Base-by-base conservation (phyloP, 2,329 filamentous ascomycete genomes). In the Fusarium newnesense region DNA sequence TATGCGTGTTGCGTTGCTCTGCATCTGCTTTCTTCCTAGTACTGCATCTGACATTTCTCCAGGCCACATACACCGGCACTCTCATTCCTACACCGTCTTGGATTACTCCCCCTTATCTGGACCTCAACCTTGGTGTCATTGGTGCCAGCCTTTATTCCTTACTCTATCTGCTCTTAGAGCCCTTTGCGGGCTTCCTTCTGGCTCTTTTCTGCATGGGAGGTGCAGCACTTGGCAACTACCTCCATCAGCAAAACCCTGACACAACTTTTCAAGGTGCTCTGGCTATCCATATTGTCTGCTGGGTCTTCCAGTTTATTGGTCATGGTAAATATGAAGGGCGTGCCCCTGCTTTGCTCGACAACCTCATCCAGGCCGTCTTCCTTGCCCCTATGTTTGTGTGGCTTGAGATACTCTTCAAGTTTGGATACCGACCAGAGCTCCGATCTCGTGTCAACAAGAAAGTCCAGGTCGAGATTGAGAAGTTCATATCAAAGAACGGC, bases 321-420 rank as follows among this genome's bases (percentile, higher is more conserved):
- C 96, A 99, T 79, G 95, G 95, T 42, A 90, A 88, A 57, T 98
- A 94, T 76, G 96, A 98, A 83, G 91, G 93, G 26, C 90, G 96
- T 59, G 94, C 95, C 6, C 96, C 96, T 12, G 96, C 95, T 9
- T 84, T 98, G 72, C 85, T 98, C 53, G 95, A 98, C 83, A 98
- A 98, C 79, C 84, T 98, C 46, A 87, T 97, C 53, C 96, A 98
- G 83, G 95, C 96, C 34, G 83, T 98, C 73, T 96, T 98, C 79
- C 87, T 98, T 30, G 96, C 96, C 1, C 96, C 96, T 13, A 92
- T 99, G 79, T 99, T 98, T 77, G 96, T 98, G 66, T 99, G 96
- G 94, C 92, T 99, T 77, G 95, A 98, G 85, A 84, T 97, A 30
- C 87, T 99, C 32, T 99, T 99, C 86, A 91, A 88, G 78, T 89